Evolutionary conservation across 2,329 filamentous ascomycete species (phyloP).

Genomic region (Arthrobotrys sphaeroides): DNA sequence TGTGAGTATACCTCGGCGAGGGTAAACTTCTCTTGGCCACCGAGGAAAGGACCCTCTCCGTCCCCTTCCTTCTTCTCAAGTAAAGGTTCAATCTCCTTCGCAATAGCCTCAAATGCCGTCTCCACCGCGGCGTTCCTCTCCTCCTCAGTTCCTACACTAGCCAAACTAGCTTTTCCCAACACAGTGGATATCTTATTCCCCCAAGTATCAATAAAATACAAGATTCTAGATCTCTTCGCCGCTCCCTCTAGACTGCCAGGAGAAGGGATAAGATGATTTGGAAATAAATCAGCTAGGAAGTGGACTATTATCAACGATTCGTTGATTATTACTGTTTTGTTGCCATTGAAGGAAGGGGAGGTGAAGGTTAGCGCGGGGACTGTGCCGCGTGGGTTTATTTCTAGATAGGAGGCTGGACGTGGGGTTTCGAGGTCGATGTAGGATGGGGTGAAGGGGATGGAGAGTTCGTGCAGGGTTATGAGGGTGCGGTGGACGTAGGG

Average conservation of each 20-base stretch:
- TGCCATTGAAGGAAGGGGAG: conserved; percentile 69
- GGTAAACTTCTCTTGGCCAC: conserved; percentile 72
- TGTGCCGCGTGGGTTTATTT: conserved; percentile 72
- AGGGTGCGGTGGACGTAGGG: conserved; percentile 81
- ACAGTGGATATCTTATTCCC: conserved; percentile 69
- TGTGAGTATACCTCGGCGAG: conserved; percentile 72
- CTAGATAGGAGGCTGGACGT: conserved; percentile 76
- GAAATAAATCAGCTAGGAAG: conserved; percentile 71
- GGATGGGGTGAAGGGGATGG: conserved; percentile 74
- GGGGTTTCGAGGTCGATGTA: conserved; percentile 76
- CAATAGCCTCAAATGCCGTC: conserved; percentile 68
- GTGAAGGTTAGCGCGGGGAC: conserved; percentile 32
- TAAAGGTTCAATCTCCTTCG: conserved; percentile 78
- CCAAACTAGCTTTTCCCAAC: conserved; percentile 65
- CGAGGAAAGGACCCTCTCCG: conserved; percentile 69
- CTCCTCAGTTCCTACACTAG: conserved; percentile 62
- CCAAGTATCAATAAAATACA: conserved; percentile 78
- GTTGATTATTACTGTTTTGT: conserved; percentile 77
- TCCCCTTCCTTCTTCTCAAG: conserved; percentile 63
- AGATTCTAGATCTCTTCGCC: conserved; percentile 72
- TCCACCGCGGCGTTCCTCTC: conserved; percentile 64
- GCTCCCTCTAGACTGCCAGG: conserved; percentile 67
- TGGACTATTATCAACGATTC: conserved; percentile 67
- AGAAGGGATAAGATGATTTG: conserved; percentile 71
- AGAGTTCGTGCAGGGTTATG: conserved; percentile 74